phyloP scores from a whole-genome alignment of 768 basidiomycete genomes.

The Pleurotus eryngii region DNA sequence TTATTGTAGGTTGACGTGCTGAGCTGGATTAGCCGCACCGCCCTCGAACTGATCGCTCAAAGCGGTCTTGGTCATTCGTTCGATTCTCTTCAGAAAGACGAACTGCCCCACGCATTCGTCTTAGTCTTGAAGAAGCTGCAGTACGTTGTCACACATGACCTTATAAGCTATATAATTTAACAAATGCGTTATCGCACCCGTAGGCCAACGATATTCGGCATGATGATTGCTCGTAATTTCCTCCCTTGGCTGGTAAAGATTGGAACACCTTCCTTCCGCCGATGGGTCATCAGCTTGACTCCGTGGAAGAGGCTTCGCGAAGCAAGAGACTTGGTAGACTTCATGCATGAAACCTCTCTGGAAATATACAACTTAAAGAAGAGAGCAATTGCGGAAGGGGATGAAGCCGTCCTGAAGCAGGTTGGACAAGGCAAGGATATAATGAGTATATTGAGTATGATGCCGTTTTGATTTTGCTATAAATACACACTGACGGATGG shows the following conservation, averaged over 20 bases:
- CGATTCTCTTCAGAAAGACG: conserved; percentile 21
- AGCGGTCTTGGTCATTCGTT: conserved; percentile 33
- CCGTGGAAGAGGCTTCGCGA: conserved; percentile 21
- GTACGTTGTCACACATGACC: conserved; percentile 5
- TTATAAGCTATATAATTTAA: too few relatives aligned
- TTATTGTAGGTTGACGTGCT: conserved; percentile 22
- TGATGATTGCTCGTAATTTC: conserved; percentile 19
- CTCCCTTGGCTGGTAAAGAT: conserved; percentile 21
- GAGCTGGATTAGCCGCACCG: conserved; percentile 28
- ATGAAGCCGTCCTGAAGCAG: conserved; percentile 21
- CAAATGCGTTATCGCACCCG: neutral
- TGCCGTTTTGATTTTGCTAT: neutral
- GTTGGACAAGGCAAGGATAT: conserved; percentile 32
- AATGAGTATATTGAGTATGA: conserved; percentile 29
- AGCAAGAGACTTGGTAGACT: conserved; percentile 23
- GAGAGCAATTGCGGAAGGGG: conserved; percentile 20
- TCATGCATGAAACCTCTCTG: conserved; percentile 22
- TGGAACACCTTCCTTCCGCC: conserved; percentile 22
- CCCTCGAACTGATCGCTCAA: conserved; percentile 32
- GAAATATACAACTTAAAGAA: conserved; percentile 27
- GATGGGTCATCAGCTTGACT: conserved; percentile 19
- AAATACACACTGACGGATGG: neutral
- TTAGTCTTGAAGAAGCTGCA: conserved; percentile 13
- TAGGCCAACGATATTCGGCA: conserved; percentile 19
- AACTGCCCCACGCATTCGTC: conserved; percentile 12